phyloP scores from a whole-genome alignment of 192 early-diverging fungal species.

The Coemansia sp. region DNA sequence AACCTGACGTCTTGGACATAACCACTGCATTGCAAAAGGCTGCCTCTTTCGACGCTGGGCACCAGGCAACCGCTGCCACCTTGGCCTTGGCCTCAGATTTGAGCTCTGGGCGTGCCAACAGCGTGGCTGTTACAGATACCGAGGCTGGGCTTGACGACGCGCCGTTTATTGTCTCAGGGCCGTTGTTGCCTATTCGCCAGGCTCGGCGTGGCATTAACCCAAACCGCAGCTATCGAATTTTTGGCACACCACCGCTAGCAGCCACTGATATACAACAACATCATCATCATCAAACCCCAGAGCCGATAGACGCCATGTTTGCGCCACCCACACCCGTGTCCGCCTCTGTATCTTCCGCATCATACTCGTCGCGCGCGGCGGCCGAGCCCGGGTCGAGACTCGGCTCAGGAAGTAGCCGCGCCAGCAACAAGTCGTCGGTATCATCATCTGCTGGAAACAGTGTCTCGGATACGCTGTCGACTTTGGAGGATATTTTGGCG shows the following conservation, averaged over 20 bases:
- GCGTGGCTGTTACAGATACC: background rate
- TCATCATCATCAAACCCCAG: conserved; percentile 6
- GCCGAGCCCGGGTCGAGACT: conserved; percentile 11
- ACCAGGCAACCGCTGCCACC: background rate
- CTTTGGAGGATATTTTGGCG: conserved; percentile 5
- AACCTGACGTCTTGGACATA: background rate
- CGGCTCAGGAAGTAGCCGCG: conserved; percentile 24
- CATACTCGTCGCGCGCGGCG: conserved; percentile 26
- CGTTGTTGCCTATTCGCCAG: conserved; percentile 49
- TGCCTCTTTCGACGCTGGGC: conserved; percentile 17
- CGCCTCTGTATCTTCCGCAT: conserved; percentile 35
- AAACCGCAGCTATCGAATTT: conserved; percentile 47
- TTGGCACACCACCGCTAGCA: conserved; percentile 28
- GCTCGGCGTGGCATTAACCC: conserved; percentile 30
- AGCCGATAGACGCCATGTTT: conserved; percentile 12
- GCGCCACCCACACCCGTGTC: conserved; percentile 50
- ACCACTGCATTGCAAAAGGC: conserved; percentile 3
- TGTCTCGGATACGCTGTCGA: background rate
- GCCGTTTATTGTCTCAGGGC: conserved; percentile 43
- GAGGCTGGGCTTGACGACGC: conserved; percentile 24
- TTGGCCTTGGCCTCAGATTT: background rate
- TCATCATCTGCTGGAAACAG: conserved; percentile 1
- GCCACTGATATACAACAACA: conserved; percentile 17
- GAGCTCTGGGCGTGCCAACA: background rate
- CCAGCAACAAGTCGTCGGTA: conserved; percentile 33